Evolutionary conservation across 805 yeast species (phyloP), one percentile per base, ranked within the genome.

Genomic region (Cyberlindnera saturnus): DNA sequence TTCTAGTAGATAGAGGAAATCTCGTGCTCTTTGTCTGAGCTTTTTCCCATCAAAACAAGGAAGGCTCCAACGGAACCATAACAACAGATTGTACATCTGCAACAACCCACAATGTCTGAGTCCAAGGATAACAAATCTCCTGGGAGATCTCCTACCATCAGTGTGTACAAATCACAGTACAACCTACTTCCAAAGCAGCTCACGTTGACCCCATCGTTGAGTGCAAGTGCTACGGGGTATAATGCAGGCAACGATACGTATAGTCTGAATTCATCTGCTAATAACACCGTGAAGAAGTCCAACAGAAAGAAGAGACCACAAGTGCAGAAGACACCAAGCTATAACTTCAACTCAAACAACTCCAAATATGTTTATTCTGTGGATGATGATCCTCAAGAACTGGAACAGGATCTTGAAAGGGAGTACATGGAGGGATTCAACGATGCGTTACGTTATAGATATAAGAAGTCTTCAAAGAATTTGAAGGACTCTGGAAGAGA

Each of bases 321-420:
- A 6, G 16, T 55, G 4, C 51, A 47, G 33, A 46, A 51, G 41
- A 48, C 50, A 4, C 57, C 54, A 5, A 51, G 59, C 6, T 48
- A 45, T 32, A 45, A 41, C 30, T 51, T 49, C 38, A 30, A 17
- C n/a, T 39, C 23, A 34, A 45, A 23, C 6, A 23, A 23, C 28
- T 23, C 58, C 29, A 63, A 60, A 39, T 59, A 69, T 35, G 61
- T 84, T 0, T 87, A 81, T 59, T 80, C 89, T 31, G 95, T 86
- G 0, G 96, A 87, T 58, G 96, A 87, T 60, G 88, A 83, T 53
- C 77, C 84, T 35, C 76, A 77, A 49, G 96, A 86, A 49, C 71
- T 81, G 15, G 83, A 78, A 46, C 77, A 74, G 15, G 85, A 77
- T 50, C 61, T 73, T 41, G 76, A 73, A 45, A 61, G 78, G 19